Evolutionary conservation across 2,329 filamentous ascomycete species (phyloP).

Genomic region (Tolypocladium ophioglossoides): DNA sequence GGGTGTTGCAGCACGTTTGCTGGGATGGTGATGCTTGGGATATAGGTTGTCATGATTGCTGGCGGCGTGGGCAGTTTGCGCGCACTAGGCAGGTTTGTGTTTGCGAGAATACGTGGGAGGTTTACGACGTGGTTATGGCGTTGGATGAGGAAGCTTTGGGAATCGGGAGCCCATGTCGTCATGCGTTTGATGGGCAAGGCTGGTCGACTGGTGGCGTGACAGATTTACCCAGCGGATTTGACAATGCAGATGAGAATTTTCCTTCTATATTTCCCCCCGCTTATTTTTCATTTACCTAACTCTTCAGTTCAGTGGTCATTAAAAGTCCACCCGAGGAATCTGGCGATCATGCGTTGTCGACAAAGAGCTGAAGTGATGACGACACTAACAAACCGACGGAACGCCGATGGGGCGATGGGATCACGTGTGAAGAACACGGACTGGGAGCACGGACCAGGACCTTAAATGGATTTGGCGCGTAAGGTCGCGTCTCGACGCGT

Average conservation of each 20-base stretch:
- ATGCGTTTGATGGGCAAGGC: not conserved
- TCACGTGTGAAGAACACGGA: constrained; percentile 11
- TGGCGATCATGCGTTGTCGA: not conserved
- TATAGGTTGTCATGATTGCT: constrained; percentile 62
- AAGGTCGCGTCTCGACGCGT: constrained; percentile 17
- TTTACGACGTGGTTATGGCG: not conserved
- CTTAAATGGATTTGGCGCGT: constrained; percentile 18
- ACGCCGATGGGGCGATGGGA: too few species aligned
- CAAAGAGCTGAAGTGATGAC: not conserved
- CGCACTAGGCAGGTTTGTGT: not conserved
- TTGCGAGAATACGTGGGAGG: not conserved
- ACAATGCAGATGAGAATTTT: not conserved
- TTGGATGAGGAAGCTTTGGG: not conserved
- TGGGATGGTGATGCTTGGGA: constrained; percentile 69
- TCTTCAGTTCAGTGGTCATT: not conserved
- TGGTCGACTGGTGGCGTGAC: not conserved
- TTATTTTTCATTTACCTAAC: too few species aligned
- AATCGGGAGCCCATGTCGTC: not conserved
- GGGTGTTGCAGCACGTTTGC: constrained; percentile 59
- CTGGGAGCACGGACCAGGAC: too few species aligned
- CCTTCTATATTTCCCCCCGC: too few species aligned
- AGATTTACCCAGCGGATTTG: too few species aligned
- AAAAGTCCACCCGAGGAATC: not conserved
- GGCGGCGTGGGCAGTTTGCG: not conserved
- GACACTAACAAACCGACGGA: not conserved